Evolutionary conservation across 495 filamentous ascomycete species (phyloP).

Genomic region (Neurospora intermedia): DNA sequence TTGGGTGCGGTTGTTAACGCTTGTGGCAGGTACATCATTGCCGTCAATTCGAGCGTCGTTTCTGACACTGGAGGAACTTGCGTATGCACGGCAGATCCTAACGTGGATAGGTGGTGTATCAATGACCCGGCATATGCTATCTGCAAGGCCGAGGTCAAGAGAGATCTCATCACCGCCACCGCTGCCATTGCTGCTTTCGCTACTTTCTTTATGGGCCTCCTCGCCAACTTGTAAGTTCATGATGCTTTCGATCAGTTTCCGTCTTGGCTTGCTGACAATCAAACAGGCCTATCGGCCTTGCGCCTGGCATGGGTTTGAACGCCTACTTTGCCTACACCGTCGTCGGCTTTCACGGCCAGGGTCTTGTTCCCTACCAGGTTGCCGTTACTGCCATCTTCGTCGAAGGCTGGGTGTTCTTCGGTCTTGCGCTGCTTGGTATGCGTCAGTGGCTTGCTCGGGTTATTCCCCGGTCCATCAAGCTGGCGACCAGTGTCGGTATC

Average conservation of each 20-base stretch:
- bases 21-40: slow-evolving; percentile 44
- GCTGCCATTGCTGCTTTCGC: slow-evolving; percentile 63
- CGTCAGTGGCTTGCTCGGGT: slow-evolving; percentile 74
- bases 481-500: slow-evolving; percentile 74
- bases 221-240: slow-evolving; percentile 42
- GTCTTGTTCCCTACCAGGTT: slow-evolving; percentile 54
- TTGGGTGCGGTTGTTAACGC: neutral
- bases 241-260: too few species aligned
- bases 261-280: slow-evolving; percentile 4
- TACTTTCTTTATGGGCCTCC: slow-evolving; percentile 65
- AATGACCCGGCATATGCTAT: slow-evolving; percentile 50
- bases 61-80: slow-evolving; percentile 53
- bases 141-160: slow-evolving; percentile 55
- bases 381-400: slow-evolving; percentile 76
- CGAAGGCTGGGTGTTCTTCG: slow-evolving; percentile 65
- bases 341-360: slow-evolving; percentile 60
- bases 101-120: slow-evolving; percentile 30
- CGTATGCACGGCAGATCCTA: slow-evolving; percentile 42
- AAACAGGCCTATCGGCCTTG: slow-evolving; percentile 59
- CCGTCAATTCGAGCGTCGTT: slow-evolving; percentile 61
- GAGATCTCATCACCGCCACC: slow-evolving; percentile 69
- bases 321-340: slow-evolving; percentile 79
- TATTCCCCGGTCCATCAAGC: slow-evolving; percentile 68
- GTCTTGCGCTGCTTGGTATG: slow-evolving; percentile 59
- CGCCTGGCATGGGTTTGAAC: slow-evolving; percentile 77